Percentiles rank a stretch among this genome's conserved stretches.
Evolutionary conservation across 2,329 filamentous ascomycete species (phyloP).

Genomic region (Colletotrichum sp.): DNA sequence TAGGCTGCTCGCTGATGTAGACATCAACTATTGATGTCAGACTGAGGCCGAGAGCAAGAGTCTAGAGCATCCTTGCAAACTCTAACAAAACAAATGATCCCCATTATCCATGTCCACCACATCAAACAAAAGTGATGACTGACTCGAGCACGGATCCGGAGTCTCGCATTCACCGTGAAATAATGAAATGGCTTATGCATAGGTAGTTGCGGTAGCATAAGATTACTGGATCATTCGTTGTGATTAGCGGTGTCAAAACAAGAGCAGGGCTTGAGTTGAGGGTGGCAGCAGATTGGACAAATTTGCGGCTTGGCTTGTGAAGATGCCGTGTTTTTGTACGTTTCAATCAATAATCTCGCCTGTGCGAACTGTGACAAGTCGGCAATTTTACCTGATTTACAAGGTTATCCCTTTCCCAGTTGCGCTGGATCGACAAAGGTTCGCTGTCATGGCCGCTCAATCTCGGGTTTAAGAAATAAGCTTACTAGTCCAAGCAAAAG

Average conservation of each 20-base stretch:
- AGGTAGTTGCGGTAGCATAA: not conserved
- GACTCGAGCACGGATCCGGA: not conserved
- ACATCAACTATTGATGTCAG: not conserved
- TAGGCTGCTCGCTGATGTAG: not conserved
- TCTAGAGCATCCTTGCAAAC: not conserved
- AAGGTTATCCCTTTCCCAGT: not conserved
- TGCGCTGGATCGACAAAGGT: not conserved
- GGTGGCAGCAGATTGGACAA: accelerated
- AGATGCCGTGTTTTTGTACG: accelerated
- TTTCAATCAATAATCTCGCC: not conserved
- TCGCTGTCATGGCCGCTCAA: not conserved
- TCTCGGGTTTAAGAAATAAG: not conserved
- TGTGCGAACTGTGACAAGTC: not conserved
- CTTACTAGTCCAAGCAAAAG: not conserved
- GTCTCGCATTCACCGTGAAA: not conserved
- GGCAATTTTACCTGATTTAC: not conserved
- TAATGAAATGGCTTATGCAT: not conserved
- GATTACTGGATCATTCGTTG: accelerated
- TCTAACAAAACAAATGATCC: not conserved
- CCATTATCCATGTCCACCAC: not conserved
- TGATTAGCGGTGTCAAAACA: not conserved
- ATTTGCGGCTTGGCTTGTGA: not conserved
- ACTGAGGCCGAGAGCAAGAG: not conserved
- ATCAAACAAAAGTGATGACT: not conserved
- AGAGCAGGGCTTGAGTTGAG: not conserved